These are phyloP conservation scores for Daldinia vernicosa DNA, from an alignment of 495 filamentous ascomycete genomes.

Conservation along the genomic window DNA sequence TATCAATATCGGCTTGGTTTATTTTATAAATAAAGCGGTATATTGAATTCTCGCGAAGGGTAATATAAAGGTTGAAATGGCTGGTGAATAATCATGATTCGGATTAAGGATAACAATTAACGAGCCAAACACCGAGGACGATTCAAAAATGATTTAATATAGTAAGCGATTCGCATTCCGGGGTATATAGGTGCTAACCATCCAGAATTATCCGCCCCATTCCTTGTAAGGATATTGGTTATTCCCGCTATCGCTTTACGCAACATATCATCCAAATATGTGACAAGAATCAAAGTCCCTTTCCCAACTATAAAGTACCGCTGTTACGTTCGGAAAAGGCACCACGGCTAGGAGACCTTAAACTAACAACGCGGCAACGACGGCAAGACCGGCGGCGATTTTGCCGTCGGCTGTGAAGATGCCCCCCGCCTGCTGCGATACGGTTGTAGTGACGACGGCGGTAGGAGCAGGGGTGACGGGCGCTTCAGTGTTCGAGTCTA, in stretches of 20 bases:
- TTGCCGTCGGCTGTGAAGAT: constrained; percentile 32
- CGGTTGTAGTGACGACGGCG: constrained; percentile 18
- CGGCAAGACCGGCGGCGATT: constrained; percentile 27
- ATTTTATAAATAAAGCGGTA: too few relatives aligned
- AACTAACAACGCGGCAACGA: constrained; percentile 32
- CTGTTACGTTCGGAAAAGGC: neutral
- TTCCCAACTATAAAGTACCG: neutral
- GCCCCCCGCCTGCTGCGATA: constrained; percentile 31
- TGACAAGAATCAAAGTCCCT: constrained; percentile 11
- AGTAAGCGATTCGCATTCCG: constrained; percentile 18
- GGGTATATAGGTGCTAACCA: constrained; percentile 25
- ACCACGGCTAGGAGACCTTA: neutral
- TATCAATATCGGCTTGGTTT: too few relatives aligned
- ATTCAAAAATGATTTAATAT: neutral
- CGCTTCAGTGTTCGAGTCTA: neutral
- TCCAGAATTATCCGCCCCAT: neutral
- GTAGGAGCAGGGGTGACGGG: constrained; percentile 18
- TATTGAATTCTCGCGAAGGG: too few relatives aligned
- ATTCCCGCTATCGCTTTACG: constrained; percentile 3
- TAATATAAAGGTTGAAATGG: too few relatives aligned
- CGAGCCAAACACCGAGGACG: neutral
- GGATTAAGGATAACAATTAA: neutral
- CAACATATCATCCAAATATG: constrained; percentile 12
- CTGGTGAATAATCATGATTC: too few relatives aligned
- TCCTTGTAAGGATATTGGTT: neutral